A percentile compares a stretch with the other conserved stretches of the same genome.
phyloP scores from a whole-genome alignment of 495 filamentous ascomycete species.

The Pseudevernia furfuracea region DNA sequence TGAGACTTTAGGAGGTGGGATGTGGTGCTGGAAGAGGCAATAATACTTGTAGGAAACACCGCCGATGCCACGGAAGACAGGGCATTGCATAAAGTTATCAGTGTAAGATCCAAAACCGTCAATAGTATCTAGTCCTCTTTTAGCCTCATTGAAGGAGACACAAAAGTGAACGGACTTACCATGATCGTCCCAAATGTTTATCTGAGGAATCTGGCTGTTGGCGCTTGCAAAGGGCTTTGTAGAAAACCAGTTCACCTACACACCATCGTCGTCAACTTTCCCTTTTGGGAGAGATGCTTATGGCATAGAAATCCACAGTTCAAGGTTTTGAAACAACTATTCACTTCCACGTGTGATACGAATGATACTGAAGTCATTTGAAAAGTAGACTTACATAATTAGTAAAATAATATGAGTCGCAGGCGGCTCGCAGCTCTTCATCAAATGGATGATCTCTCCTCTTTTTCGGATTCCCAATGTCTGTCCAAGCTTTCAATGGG shows the following conservation, averaged over 20 bases:
- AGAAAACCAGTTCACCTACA: conserved; percentile 64
- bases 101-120: conserved; percentile 92
- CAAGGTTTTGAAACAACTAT: background rate
- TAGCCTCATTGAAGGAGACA: background rate
- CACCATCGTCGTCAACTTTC: background rate
- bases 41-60: conserved; percentile 85
- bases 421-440: conserved; percentile 62
- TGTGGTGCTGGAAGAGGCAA: conserved; percentile 88
- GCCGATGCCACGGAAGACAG: conserved; percentile 86
- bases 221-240: conserved; percentile 74
- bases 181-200: conserved; percentile 96
- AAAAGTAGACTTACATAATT: conserved; percentile 54
- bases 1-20: conserved; percentile 71
- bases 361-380: background rate
- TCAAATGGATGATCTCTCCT: conserved; percentile 68
- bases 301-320: background rate
- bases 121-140: conserved; percentile 53
- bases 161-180: conserved; percentile 39
- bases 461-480: conserved; percentile 74
- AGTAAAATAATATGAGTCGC: conserved; percentile 81
- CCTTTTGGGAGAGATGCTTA: background rate
- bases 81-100: conserved; percentile 86
- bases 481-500: conserved; percentile 71
- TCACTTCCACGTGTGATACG: background rate
- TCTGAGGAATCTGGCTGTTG: conserved; percentile 80